A percentile compares a stretch with the other conserved stretches of the same genome.
Conservation (phyloP, 2,329 filamentous ascomycete species). For the Coleophoma eucalyptorum region DNA sequence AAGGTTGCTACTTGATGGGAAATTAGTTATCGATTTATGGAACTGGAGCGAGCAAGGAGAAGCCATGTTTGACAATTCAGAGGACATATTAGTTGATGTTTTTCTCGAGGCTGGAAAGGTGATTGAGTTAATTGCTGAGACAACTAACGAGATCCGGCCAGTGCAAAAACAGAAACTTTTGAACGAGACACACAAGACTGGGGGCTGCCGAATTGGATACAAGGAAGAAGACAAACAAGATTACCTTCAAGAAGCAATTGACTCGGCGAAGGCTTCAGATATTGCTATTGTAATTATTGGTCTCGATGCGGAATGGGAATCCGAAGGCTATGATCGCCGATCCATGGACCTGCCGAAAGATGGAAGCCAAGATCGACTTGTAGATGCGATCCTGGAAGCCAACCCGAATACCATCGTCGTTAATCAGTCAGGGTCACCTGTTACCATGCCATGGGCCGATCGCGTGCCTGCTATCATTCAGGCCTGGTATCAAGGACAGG, state of each 20-base stretch:
- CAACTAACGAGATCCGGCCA: slow-evolving; percentile 63
- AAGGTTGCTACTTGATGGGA: slow-evolving; percentile 54
- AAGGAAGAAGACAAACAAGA: slow-evolving; percentile 59
- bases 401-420: slow-evolving; percentile 67
- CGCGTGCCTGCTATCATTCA: slow-evolving; percentile 64
- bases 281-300: slow-evolving; percentile 67
- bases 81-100: slow-evolving; percentile 59
- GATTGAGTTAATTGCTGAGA: slow-evolving; percentile 59
- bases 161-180: slow-evolving; percentile 53
- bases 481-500: slow-evolving; percentile 68
- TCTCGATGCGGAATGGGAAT: slow-evolving; percentile 72
- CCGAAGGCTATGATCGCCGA: slow-evolving; percentile 65
- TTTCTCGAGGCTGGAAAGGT: slow-evolving; percentile 55
- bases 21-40: slow-evolving; percentile 61
- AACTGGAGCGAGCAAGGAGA: slow-evolving; percentile 67
- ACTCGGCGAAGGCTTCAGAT: slow-evolving; percentile 57
- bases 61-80: slow-evolving; percentile 67
- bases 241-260: slow-evolving; percentile 61
- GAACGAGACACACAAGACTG: slow-evolving; percentile 61
- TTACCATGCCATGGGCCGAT: slow-evolving; percentile 67
- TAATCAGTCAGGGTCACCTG: slow-evolving; percentile 65
- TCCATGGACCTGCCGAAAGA: slow-evolving; percentile 56
- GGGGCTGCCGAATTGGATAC: slow-evolving; percentile 69
- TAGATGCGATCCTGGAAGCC: slow-evolving; percentile 56
- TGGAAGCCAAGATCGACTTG: slow-evolving; percentile 57